A percentile compares a stretch with the other conserved stretches of the same genome.
These are phyloP conservation scores for Nicotiana knightiana DNA, from an alignment of 257 asterid species.

Conservation along the genomic window DNA sequence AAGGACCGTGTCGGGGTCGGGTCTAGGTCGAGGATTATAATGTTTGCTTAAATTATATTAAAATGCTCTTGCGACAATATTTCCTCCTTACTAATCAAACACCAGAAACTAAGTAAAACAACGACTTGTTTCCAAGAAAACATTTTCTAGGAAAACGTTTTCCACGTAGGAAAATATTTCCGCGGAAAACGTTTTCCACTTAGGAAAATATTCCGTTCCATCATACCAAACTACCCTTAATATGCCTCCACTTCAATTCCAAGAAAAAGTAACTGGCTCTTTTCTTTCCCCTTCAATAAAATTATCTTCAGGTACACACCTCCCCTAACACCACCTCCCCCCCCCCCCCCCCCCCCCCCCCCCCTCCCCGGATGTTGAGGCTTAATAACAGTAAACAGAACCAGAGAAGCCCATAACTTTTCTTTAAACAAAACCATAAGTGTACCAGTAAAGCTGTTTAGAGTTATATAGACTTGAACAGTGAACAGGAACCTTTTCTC, in stretches of 20 bases:
- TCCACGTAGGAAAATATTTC: too few relatives aligned
- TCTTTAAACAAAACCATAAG: neutral
- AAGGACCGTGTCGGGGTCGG: too few relatives aligned
- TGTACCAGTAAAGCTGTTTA: neutral
- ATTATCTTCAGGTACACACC: neutral
- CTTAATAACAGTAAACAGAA: neutral
- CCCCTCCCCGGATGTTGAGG: neutral
- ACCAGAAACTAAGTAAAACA: too few relatives aligned
- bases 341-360: too few relatives aligned
- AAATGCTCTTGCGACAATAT: too few relatives aligned
- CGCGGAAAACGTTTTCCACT: too few relatives aligned
- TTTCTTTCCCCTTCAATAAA: neutral
- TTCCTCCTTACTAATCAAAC: too few relatives aligned
- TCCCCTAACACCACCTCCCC: neutral
- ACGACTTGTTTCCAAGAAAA: too few relatives aligned
- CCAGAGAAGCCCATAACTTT: neutral
- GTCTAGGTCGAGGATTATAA: too few relatives aligned
- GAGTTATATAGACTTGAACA: neutral
- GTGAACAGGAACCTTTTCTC: conserved; percentile 26
- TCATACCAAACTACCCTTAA: neutral
- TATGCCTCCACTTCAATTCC: neutral
- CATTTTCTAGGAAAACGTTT: too few relatives aligned
- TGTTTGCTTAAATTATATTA: too few relatives aligned
- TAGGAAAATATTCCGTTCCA: too few relatives aligned
- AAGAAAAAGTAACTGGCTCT: neutral